Evolutionary conservation across 352 stramenopile species (phyloP), one percentile per base, ranked within the genome.

Genomic region (Stramenopiles sp.): DNA sequence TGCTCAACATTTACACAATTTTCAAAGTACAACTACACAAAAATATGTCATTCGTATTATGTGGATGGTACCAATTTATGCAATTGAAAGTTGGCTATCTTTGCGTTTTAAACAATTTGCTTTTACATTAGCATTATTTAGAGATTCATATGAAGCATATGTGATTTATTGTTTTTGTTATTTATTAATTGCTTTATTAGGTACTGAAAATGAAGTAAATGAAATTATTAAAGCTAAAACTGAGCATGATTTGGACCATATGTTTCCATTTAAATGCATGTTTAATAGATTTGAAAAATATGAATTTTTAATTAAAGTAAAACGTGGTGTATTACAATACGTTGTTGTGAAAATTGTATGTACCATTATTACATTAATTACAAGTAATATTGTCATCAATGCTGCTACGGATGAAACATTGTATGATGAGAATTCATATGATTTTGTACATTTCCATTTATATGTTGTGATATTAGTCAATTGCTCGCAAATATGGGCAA

Each of bases 81-180:
- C 86, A 31, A 84, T 95, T 20, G 94, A 88, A 80, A 94, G 89
- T 7, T 96, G 93, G 81, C 84, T 95, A 65, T 90, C 90, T 81
- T 86, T 94, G 32, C 88, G 92, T 32, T 93, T 93, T 80, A 93
- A 93, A 83, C 86, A 93, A 78, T 87, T 90, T 83, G 87, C 88
- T 79, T 86, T 94, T 80, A 84, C 92, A 63, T 93, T 95, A 79
- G 88, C 94, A 87, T 93, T 88, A 6, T 85, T 94, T 53, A 90
- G 92, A 53, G 91, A 96, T 78, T 92, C 89, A 83, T 97, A 97
- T 83, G 92, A 97, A 80, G 91, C 91, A 7, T 97, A 94, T 80
- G 91, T 91, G 77, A 90, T 97, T 78, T 95, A 95, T 82, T 95
- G 87, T 74, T 96, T 96, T 84, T 87, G 95, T 81, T 97, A 95